Evolutionary conservation across 441 rosid genomes (phyloP), one percentile per base, ranked within the genome.

Genomic region (Croton laevigatus): DNA sequence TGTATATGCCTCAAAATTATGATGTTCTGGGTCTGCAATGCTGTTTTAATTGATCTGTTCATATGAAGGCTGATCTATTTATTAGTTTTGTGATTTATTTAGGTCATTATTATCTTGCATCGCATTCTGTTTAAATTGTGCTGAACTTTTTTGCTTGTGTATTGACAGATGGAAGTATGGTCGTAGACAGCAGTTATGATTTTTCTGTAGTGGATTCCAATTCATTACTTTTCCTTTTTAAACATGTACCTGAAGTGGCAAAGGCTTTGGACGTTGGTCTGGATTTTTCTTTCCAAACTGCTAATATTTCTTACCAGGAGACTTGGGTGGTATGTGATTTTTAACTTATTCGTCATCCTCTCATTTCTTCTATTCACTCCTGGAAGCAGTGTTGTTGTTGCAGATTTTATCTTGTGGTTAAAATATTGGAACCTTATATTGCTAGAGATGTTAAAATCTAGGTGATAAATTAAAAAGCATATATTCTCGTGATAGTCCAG

Each of bases 171-270:
- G 91, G 79, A 75, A 83, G 83, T 77, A 79, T 73, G 69, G 63
- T 95, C 57, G 68, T 80, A 54, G 81, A 82, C 70, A 85, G 93
- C 74, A 89, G 86, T 76, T 93, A 89, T 51, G 97, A 87, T 78
- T 77, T 95, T 74, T 80, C 90, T 3, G 84, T 91, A 36, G 83
- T 87, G 75, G 99, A 95, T 84, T 87, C 99, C 81, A 95, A 93
- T 71, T 81, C 95, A 49, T 79, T 93, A 60, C 68, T 62, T 79
- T 93, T 91, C 81, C 70, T 95, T 71, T 91, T 89, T 62, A 88
- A 93, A 75, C 65, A 83, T 74, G 83, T 87, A 23, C 97, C 97
- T 22, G 90, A 87, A 75, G 83, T 80, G 66, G 90, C 94, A 17
- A 80, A 83, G 84, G 84, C 80, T 65, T 76, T 95, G 85, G 71